Evolutionary conservation across 306 rosid genomes (phyloP), one percentile per base, ranked within the genome.

Genomic region (Sicyos edulis): DNA sequence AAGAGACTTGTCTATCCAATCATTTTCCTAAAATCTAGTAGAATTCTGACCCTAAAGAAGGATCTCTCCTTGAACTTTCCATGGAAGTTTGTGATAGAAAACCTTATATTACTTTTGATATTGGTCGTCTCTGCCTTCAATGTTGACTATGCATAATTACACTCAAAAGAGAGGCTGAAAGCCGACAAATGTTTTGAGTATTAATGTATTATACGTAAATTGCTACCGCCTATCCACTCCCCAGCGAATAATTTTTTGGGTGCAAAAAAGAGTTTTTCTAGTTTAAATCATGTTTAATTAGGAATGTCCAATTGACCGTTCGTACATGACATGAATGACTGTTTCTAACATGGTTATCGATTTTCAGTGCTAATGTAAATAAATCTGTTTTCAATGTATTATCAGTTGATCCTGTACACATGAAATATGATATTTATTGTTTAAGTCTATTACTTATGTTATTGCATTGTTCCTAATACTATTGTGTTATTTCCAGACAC

Each of bases 401-500:
- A 15, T 21, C 50, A 68, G 40, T 14, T 45, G 44, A 0, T 7
- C 50, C 20, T 3, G 8, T 45, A 34, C 15, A 17, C 6, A 34
- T 49, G 57, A 49, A 22, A 14, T 71, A 34, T 71, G 11, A 17
- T 19, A n/a, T n/a, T n/a, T n/a, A n/a, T n/a, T n/a, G 0, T 11
- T 17, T 61, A 6, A 50, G 37, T 15, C 17, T 5, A 45, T 74
- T 74, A 6, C 17, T 26, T 8, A 47, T 60, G 53, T 74, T 61
- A 10, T 74, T 73, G 14, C 20, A 51, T 47, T 54, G 12, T 32
- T 71, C 63, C 64, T 17, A 17, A 26, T 26, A 1, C 32, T 3
- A 26, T 71, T 49, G 10, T 52, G 49, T 51, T 65, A 52, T 80
- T 77, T 78, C 54, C 96, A 92, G 98, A 92, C 96, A 51, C 98